Evolutionary conservation across 768 basidiomycete genomes (phyloP), one percentile per base, ranked within the genome.

Genomic region (Lactarius evosmus): DNA sequence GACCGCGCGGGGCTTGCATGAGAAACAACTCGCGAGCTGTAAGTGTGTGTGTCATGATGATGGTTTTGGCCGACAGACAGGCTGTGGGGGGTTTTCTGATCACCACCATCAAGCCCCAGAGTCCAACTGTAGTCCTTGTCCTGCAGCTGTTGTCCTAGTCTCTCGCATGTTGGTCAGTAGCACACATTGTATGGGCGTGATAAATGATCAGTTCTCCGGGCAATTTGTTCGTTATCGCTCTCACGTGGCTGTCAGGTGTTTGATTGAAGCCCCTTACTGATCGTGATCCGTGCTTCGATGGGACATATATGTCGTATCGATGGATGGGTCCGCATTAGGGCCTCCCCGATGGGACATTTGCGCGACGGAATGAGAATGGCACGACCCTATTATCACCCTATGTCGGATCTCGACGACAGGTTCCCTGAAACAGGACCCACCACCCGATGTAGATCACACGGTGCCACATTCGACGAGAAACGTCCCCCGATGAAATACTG

Each of bases 61-160:
- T 38, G 17, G 16, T 17, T 41, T n/a, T 41, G 40, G n/a, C n/a
- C n/a, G n/a, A n/a, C 16, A 4, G 25, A 56, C 34, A 51, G 40
- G 52, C 17, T 25, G 29, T 52, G 29, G 50, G 50, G 29, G 50
- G 50, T 46, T 40, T 46, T 16, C 27, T 51, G 16, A 58, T 59
- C 33, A 33, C 7, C n/a, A 40, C 30, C 58, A 46, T 17, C 19
- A 36, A 34, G n/a, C 34, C 38, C 19, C 22, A 33, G 50, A 52
- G 38, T 40, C 25, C 36, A 4, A 33, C 52, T 17, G 29, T 33
- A 58, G 46, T 46, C 32, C 52, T 55, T 34, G 44, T 64, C 58
- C 12, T 25, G 29, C 53, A 64, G 36, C 29, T 64, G 63, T 33
- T 17, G 44, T 64, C 63, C 29, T 64, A 32, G 58, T 38, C 3